phyloP scores from a whole-genome alignment of 768 basidiomycete species.

The Lyophyllum atratum region DNA sequence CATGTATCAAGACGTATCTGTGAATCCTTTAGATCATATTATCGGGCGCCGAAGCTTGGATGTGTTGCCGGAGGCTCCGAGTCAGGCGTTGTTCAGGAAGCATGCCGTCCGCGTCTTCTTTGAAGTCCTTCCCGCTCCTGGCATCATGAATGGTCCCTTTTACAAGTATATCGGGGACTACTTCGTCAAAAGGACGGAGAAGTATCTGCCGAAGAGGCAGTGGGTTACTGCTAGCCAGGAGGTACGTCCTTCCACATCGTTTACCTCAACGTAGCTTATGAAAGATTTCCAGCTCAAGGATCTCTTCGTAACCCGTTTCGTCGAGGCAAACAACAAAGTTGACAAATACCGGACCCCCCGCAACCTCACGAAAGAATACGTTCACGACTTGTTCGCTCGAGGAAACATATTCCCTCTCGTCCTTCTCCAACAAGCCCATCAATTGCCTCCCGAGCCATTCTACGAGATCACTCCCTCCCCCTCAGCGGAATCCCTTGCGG shows the following conservation, averaged over 20 bases:
- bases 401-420: slow-evolving; percentile 14
- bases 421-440: slow-evolving; percentile 3
- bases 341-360: slow-evolving; percentile 8
- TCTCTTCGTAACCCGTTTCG: slow-evolving; percentile 11
- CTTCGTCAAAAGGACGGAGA: slow-evolving; percentile 11
- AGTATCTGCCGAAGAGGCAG: slow-evolving; percentile 1
- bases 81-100: slow-evolving; percentile 1
- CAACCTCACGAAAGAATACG: background rate
- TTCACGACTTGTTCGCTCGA: slow-evolving; percentile 5
- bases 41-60: slow-evolving; percentile 7
- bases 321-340: background rate
- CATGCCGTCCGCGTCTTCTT: slow-evolving; percentile 20
- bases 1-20: slow-evolving; percentile 16
- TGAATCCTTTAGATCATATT: background rate
- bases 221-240: slow-evolving; percentile 9
- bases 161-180: slow-evolving; percentile 17
- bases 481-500: background rate
- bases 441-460: background rate
- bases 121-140: slow-evolving; percentile 5
- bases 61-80: slow-evolving; percentile 1
- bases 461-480: background rate
- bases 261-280: too few relatives aligned
- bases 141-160: slow-evolving; percentile 8
- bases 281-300: slow-evolving; percentile 11
- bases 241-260: background rate